These are phyloP conservation scores for Coniochaeta pulveracea DNA, from an alignment of 2,329 filamentous ascomycete species.

Conservation along the genomic window DNA sequence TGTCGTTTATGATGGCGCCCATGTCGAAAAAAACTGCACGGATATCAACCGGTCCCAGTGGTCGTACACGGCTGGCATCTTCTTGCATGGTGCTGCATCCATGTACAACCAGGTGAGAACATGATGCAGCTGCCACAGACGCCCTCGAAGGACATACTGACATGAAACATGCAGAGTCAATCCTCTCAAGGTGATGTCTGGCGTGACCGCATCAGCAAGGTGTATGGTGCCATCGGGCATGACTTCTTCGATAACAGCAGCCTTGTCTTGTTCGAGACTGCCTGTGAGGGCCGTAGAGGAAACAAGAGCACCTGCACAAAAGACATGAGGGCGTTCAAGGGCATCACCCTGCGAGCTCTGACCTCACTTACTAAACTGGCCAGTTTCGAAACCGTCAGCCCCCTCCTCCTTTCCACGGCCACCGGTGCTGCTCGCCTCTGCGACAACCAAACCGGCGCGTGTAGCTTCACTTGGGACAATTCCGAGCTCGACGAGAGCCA, in stretches of 20 bases:
- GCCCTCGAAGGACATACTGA: neutral
- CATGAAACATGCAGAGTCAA: neutral
- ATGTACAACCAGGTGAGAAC: conserved; percentile 40
- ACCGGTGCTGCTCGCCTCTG: no score
- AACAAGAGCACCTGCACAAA: conserved; percentile 34
- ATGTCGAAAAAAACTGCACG: conserved; percentile 38
- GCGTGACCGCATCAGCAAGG: conserved; percentile 31
- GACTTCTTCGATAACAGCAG: conserved; percentile 26
- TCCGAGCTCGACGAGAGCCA: conserved; percentile 27
- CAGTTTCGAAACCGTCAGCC: no score
- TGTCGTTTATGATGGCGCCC: conserved; percentile 48
- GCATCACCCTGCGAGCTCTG: conserved; percentile 40
- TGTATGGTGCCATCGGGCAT: no score
- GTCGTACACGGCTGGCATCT: conserved; percentile 42
- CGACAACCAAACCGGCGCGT: no score
- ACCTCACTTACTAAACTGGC: no score
- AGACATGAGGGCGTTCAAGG: conserved; percentile 50
- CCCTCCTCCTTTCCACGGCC: no score
- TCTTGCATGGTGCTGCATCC: conserved; percentile 41
- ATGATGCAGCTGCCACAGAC: neutral
- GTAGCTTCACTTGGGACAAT: conserved; percentile 29
- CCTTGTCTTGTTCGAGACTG: conserved; percentile 36
- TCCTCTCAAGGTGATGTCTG: conserved; percentile 28
- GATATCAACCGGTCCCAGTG: conserved; percentile 40
- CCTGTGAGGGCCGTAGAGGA: conserved; percentile 42